Base-by-base conservation (phyloP, 805 yeast species). In the Candida palmyrensis region DNA sequence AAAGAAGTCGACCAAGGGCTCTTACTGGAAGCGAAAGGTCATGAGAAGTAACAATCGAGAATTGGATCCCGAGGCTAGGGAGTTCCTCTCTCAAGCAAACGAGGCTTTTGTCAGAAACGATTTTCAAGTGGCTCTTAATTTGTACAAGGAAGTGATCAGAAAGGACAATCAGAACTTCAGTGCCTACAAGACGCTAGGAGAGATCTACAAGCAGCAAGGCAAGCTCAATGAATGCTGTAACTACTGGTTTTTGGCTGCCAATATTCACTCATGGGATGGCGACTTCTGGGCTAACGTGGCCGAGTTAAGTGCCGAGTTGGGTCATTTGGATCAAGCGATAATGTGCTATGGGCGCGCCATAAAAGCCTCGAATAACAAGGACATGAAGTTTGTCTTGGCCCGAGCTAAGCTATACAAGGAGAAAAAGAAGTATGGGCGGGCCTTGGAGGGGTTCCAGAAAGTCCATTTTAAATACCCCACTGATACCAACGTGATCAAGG, bases 131-230 rank as follows among this genome's bases (percentile, higher is more conserved):
- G 90, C 94, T 0, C 71, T 75, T 43, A 59, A 71, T 32, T 51
- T 71, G 31, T 89, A 72, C 55, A 61, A 67, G 43, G 85, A 76
- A 40, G 94, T 87, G 9, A 79, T 90, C 39, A 77, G 79, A 45
- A 67, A 78, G 34, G 96, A 88, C 49, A 80, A 85, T 10, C 74
- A 75, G 43, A 82, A 84, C 51, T 81, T 76, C 53, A 77, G 83
- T 28, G 96, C 96, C 0, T 89, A 89, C 64, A 81, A 83, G 47
- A 83, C 94, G 0, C 59, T 88, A 28, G 97, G 96, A 29, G 95
- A 85, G 48, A 83, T 90, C 29, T 81, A 83, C 43, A 70, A 76
- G 36, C 62, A 73, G 33, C 80, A 77, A 39, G 89, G 87, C 1
- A 66, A 77, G 29, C 57, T 72, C 31, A 76, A 79, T 42, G 82